Evolutionary conservation across 352 stramenopile species (phyloP).

Genomic region (Phytopythium litorale): DNA sequence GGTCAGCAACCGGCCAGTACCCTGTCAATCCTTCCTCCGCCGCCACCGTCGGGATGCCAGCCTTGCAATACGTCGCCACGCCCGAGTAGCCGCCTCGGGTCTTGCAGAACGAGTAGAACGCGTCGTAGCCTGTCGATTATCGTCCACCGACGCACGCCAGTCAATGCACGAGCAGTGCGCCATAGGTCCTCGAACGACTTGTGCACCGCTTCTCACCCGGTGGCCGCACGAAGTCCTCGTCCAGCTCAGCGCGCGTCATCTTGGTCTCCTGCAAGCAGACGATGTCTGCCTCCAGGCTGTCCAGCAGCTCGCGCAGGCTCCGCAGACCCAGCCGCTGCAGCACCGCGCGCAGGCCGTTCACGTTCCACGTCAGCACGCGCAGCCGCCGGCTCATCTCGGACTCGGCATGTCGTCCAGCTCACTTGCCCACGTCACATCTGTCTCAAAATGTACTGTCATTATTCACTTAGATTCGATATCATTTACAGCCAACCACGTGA

Average conservation of each 20-base stretch:
- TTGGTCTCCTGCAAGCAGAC: constrained; percentile 88
- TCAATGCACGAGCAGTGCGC: neutral
- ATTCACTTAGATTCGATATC: neutral
- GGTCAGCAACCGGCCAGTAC: constrained; percentile 47
- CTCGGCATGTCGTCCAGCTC: constrained; percentile 2
- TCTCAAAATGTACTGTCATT: neutral
- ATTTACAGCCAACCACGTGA: neutral
- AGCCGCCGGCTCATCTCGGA: constrained; percentile 16
- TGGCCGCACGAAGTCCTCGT: constrained; percentile 69
- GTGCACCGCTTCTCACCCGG: constrained; percentile 17
- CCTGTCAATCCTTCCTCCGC: constrained; percentile 76
- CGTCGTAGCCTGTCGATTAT: constrained; percentile 52
- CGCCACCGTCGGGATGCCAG: constrained; percentile 38
- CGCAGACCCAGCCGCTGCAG: constrained; percentile 49
- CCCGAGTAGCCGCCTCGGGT: constrained; percentile 70
- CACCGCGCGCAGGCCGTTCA: constrained; percentile 80
- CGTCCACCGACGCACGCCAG: neutral
- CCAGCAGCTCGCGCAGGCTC: constrained; percentile 46
- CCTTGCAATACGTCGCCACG: constrained; percentile 71
- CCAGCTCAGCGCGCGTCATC: constrained; percentile 75
- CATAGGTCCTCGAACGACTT: neutral
- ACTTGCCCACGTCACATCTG: neutral
- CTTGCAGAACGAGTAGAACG: constrained; percentile 81
- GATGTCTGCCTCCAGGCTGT: constrained; percentile 59
- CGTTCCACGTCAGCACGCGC: constrained; percentile 80